Percentiles rank a stretch among this genome's conserved stretches.
These are phyloP conservation scores for Fusarium ramigenum DNA, from an alignment of 2,329 filamentous ascomycete species.

Conservation along the genomic window DNA sequence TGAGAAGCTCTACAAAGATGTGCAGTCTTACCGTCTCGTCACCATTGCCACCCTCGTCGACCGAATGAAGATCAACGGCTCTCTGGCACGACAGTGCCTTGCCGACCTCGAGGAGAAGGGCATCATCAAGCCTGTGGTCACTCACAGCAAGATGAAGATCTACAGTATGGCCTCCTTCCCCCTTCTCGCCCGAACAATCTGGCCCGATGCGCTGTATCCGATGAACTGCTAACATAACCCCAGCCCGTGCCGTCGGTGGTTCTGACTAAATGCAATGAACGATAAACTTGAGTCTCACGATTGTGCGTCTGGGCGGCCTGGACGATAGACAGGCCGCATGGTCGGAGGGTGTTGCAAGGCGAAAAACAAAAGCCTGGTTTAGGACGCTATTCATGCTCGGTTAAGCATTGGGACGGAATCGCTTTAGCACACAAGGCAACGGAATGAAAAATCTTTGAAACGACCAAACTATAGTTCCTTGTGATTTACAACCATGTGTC, in stretches of 20 bases:
- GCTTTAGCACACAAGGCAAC: conserved; percentile 51
- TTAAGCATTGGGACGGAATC: conserved; percentile 52
- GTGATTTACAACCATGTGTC: neutral
- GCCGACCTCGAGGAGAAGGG: conserved; percentile 97
- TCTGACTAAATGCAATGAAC: conserved; percentile 52
- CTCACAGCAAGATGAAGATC: conserved; percentile 97
- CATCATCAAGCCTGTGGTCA: conserved; percentile 96
- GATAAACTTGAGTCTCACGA: conserved; percentile 49
- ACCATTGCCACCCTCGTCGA: conserved; percentile 99
- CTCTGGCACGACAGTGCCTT: conserved; percentile 88
- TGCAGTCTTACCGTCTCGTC: conserved; percentile 99
- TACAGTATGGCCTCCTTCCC: conserved; percentile 74
- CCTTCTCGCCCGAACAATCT: conserved; percentile 3
- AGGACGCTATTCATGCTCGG: conserved; percentile 54
- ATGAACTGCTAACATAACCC: conserved; percentile 44
- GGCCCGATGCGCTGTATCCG: neutral
- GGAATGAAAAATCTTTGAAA: conserved; percentile 51
- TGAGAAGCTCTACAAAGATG: conserved; percentile 99
- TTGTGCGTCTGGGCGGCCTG: conserved; percentile 52
- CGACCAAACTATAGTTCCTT: conserved; percentile 31
- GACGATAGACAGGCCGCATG: conserved; percentile 49
- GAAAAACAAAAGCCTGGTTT: conserved; percentile 47
- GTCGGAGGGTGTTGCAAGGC: conserved; percentile 49
- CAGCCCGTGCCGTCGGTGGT: conserved; percentile 70
- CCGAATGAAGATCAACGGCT: conserved; percentile 99